These are phyloP conservation scores for Lippia alba DNA, from an alignment of 305 asterid genomes.

Conservation along the genomic window DNA sequence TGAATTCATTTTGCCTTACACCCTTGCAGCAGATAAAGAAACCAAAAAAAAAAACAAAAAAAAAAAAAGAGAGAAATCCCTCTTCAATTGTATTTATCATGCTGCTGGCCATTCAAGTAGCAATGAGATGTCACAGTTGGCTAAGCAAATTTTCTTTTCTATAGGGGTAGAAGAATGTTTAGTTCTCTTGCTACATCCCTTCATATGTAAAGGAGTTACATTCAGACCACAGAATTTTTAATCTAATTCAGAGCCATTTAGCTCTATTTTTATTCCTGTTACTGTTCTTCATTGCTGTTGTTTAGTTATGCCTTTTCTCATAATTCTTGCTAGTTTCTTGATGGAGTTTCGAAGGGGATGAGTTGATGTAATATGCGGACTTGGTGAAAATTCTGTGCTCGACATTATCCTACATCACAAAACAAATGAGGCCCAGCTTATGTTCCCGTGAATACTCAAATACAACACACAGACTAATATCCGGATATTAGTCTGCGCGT, in stretches of 20 bases:
- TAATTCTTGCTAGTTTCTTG: too few relatives aligned
- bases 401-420: too few relatives aligned
- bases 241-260: conserved; percentile 20
- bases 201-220: conserved; percentile 27
- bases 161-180: conserved; percentile 26
- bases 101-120: conserved; percentile 29
- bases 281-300: too few relatives aligned
- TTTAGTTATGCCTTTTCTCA: too few relatives aligned
- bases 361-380: too few relatives aligned
- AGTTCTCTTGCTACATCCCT: conserved; percentile 3
- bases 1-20: conserved; percentile 35
- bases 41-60: background rate
- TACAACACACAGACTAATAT: too few relatives aligned
- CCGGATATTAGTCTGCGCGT: too few relatives aligned
- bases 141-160: conserved; percentile 31
- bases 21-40: conserved; percentile 32
- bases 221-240: conserved; percentile 30
- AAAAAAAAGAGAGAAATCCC: conserved; percentile 23
- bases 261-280: background rate
- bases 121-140: conserved; percentile 28
- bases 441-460: too few relatives aligned
- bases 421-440: too few relatives aligned
- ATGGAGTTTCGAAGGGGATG: too few relatives aligned
- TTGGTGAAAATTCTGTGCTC: too few relatives aligned
- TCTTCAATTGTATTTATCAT: conserved; percentile 26